Conservation (phyloP, 1,284 basidiomycete genomes). For the Austroboletus novae-zelandiae region DNA sequence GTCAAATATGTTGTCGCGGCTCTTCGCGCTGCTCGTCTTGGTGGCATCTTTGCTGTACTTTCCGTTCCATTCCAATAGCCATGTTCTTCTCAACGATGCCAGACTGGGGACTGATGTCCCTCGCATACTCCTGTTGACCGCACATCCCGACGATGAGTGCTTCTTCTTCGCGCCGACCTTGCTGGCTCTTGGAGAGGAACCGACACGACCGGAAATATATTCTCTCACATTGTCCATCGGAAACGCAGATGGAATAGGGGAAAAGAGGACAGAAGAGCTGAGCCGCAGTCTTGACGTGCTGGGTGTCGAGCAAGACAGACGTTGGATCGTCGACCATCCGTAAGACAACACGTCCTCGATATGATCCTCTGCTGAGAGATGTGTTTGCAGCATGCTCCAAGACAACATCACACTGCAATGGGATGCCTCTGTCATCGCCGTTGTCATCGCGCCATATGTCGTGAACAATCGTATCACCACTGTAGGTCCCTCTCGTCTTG, state of each 20-base stretch:
- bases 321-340: conserved; percentile 72
- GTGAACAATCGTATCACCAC: conserved; percentile 58
- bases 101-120: conserved; percentile 7
- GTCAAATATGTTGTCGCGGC: conserved; percentile 18
- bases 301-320: conserved; percentile 56
- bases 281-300: conserved; percentile 65
- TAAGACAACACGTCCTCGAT: conserved; percentile 31
- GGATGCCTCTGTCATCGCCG: conserved; percentile 61
- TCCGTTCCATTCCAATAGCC: conserved; percentile 25
- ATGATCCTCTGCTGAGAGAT: conserved; percentile 9
- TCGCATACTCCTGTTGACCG: conserved; percentile 69
- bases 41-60: conserved; percentile 26
- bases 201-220: conserved; percentile 36
- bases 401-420: conserved; percentile 76
- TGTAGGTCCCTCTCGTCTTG: conserved; percentile 41
- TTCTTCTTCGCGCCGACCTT: conserved; percentile 90
- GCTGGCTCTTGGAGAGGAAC: conserved; percentile 42
- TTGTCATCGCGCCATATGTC: conserved; percentile 61
- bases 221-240: conserved; percentile 67
- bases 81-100: conserved; percentile 11
- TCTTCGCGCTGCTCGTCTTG: conserved; percentile 17
- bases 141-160: conserved; percentile 90
- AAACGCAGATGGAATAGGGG: conserved; percentile 81
- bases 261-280: conserved; percentile 64
- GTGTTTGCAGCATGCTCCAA: conserved; percentile 56